Base-by-base conservation (phyloP, 2,329 filamentous ascomycete genomes). In the Fusarium setosum region DNA sequence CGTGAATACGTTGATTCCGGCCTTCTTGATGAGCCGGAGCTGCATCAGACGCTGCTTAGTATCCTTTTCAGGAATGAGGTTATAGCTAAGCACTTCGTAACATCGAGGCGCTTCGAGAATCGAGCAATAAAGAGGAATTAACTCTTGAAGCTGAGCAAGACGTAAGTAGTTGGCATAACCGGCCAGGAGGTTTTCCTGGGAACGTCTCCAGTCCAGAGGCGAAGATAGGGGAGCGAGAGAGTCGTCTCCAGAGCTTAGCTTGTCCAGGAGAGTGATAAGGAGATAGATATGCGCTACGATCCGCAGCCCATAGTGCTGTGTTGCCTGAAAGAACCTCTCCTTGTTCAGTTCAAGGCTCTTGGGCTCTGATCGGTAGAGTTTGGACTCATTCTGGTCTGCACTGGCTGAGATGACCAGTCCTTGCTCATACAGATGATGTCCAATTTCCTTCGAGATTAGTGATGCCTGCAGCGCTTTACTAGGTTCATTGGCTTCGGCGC, bases 81-180 rank as follows among this genome's bases (percentile, higher is more conserved):
- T 91, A 51, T 88, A 86, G 57, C 90, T 92, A 47, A 99, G 84
- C 15, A 90, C 90, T 54, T 89, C 86, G 68, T 93, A 89, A 62
- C 86, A 85, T 63, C 90, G 85, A 12, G 87, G 81, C 7, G 83
- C 80, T 10, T 87, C 84, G 12, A 99, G 83, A 70, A 93, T 90
- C 9, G 93, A 93, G 63, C 92, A 94, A 76, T 99, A 99, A 1
- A 97, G 82, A 1, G 96, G 94, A 55, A 97, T 91, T 38, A 96
- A 80, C 63, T 95, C 90, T 59, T 91, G 88, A 54, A 96, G 87
- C 31, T 89, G 88, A 15, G 88, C 87, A 44, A 91, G 84, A 40
- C 92, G 88, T 34, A 99, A 80, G 61, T 92, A 90, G 70, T 92
- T 91, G 55, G 96, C 91, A 75, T 98, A 98, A 5, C 88, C 90